Percentiles rank a stretch among this genome's conserved stretches.
phyloP scores from a whole-genome alignment of 257 asterid species.

The Anisodus tanguticus region DNA sequence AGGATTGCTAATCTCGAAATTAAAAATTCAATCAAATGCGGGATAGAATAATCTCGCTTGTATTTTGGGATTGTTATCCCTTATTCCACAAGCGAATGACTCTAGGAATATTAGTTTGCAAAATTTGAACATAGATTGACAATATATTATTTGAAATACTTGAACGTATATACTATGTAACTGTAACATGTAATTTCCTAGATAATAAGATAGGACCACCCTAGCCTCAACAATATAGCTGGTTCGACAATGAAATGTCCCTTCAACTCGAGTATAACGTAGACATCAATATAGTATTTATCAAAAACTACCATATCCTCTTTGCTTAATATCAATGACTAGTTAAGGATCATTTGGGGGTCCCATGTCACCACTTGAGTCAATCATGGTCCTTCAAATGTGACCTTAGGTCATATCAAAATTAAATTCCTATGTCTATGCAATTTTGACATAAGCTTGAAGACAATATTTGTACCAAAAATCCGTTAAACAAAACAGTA shows the following conservation, averaged over 20 bases:
- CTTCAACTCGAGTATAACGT: background rate
- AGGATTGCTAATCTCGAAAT: too few relatives aligned
- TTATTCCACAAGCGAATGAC: too few relatives aligned
- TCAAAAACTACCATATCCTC: slow-evolving; percentile 15
- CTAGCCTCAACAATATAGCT: background rate
- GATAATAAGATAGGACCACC: background rate
- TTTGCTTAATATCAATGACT: slow-evolving; percentile 25
- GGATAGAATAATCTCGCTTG: too few relatives aligned
- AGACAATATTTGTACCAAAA: background rate
- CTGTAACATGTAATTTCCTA: background rate
- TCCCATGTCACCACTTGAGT: background rate
- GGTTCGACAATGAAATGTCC: slow-evolving; percentile 23
- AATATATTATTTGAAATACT: too few relatives aligned
- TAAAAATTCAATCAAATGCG: too few relatives aligned
- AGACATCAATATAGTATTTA: slow-evolving; percentile 29
- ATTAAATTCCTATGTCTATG: background rate
- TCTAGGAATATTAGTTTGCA: too few relatives aligned
- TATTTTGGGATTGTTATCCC: too few relatives aligned
- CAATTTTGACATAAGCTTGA: background rate
- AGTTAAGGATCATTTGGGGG: slow-evolving; percentile 20
- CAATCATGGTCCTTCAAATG: background rate
- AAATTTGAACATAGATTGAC: too few relatives aligned
- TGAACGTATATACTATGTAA: too few relatives aligned
- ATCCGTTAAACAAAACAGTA: background rate
- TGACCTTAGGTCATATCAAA: slow-evolving; percentile 24